These are phyloP conservation scores for Aureobasidium melanogenum DNA, from an alignment of 2,329 filamentous ascomycete species.

Conservation along the genomic window DNA sequence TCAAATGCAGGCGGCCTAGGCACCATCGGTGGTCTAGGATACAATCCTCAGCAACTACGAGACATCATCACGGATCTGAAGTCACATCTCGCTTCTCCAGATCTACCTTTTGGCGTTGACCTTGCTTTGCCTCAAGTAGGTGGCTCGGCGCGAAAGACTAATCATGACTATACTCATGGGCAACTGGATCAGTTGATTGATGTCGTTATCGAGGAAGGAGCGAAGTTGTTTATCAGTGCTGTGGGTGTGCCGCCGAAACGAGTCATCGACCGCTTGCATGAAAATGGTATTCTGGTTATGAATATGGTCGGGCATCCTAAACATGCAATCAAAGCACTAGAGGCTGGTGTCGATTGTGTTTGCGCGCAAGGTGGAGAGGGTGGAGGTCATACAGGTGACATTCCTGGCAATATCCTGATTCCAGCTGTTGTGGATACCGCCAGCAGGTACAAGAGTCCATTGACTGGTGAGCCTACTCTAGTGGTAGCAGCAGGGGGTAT, in stretches of 20 bases:
- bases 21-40: constrained; percentile 55
- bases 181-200: constrained; percentile 81
- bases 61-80: constrained; percentile 83
- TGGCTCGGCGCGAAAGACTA: constrained; percentile 74
- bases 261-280: constrained; percentile 69
- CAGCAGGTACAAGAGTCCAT: constrained; percentile 56
- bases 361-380: constrained; percentile 91
- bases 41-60: constrained; percentile 64
- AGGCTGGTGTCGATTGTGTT: constrained; percentile 80
- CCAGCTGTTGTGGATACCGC: constrained; percentile 83
- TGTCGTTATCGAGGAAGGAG: constrained; percentile 76
- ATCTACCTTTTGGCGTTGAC: constrained; percentile 82
- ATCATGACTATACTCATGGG: constrained; percentile 90
- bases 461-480: constrained; percentile 62
- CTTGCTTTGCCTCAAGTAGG: constrained; percentile 86
- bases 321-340: constrained; percentile 81
- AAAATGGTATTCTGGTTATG: constrained; percentile 77
- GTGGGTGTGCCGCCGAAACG: constrained; percentile 73
- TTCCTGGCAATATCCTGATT: constrained; percentile 77
- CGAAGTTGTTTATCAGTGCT: constrained; percentile 75
- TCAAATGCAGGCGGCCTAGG: constrained; percentile 80
- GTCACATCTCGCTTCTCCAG: constrained; percentile 54
- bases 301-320: constrained; percentile 95
- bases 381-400: constrained; percentile 84
- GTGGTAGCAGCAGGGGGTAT: constrained; percentile 89